These are phyloP conservation scores for Quercus lobata DNA, from an alignment of 331 rosid genomes.

Conservation along the genomic window DNA sequence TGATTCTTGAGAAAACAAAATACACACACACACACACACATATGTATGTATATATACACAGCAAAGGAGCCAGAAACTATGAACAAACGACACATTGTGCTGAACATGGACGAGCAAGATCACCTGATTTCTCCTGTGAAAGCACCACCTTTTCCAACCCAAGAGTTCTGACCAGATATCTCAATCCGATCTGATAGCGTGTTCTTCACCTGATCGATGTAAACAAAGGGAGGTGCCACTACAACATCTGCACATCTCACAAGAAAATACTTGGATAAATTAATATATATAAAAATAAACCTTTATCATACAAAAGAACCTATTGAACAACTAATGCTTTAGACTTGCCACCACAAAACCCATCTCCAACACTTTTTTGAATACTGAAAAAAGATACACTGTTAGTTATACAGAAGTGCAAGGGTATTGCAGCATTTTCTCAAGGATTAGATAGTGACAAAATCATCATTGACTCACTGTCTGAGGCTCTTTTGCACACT, in stretches of 20 bases:
- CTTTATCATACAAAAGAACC: neutral
- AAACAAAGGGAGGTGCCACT: slow-evolving; percentile 93
- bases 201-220: slow-evolving; percentile 85
- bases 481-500: neutral
- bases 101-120: slow-evolving; percentile 15
- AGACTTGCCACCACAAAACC: too few relatives aligned
- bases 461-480: neutral
- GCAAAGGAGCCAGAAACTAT: neutral
- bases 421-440: too few relatives aligned
- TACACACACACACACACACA: too few relatives aligned
- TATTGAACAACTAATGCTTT: neutral
- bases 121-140: slow-evolving; percentile 99
- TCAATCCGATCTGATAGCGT: slow-evolving; percentile 72
- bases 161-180: slow-evolving; percentile 89
- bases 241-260: slow-evolving; percentile 73
- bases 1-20: neutral
- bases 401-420: too few relatives aligned
- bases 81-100: neutral
- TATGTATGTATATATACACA: neutral
- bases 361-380: neutral
- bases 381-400: neutral
- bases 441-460: too few relatives aligned
- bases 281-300: neutral
- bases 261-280: neutral
- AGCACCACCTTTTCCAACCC: slow-evolving; percentile 99